Evolutionary conservation across 176 grass and related monocot species (phyloP).

Genomic region (Bolboschoenus planiculmis): DNA sequence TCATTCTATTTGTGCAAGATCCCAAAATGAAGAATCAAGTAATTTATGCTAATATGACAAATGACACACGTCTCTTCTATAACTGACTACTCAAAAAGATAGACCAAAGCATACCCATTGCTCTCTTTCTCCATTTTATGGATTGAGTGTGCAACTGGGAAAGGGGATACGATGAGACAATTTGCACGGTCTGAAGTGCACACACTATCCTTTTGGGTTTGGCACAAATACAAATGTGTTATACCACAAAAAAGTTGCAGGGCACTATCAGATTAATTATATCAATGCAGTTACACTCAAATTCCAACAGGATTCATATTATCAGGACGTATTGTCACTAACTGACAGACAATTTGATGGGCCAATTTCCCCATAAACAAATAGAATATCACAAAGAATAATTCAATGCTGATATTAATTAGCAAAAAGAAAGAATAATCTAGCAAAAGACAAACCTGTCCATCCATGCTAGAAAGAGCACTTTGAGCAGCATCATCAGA

Average conservation of each 20-base stretch:
- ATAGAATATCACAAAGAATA: not conserved
- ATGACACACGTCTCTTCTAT: not conserved
- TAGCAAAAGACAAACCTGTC: constrained; percentile 40
- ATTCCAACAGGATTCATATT: not conserved
- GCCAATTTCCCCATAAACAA: not conserved
- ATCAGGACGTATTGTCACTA: not conserved
- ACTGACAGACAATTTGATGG: not conserved
- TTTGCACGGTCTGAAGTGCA: not conserved
- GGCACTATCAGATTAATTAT: not conserved
- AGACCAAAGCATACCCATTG: not conserved
- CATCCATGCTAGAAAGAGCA: constrained; percentile 50
- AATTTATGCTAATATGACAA: not conserved
- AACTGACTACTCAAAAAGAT: not conserved
- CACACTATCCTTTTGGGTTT: not conserved
- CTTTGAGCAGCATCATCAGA: constrained; percentile 26
- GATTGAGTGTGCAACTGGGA: not conserved
- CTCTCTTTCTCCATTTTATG: not conserved
- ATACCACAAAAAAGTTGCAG: not conserved
- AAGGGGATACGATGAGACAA: not conserved
- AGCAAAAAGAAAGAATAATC: not conserved
- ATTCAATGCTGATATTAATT: not conserved
- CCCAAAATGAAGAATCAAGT: not conserved
- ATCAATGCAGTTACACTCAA: not conserved
- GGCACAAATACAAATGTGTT: not conserved
- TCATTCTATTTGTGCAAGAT: not conserved